A percentile compares a stretch with the other conserved stretches of the same genome.
Evolutionary conservation across 345 rosid genomes (phyloP).

Genomic region (Nephelium lappaceum): DNA sequence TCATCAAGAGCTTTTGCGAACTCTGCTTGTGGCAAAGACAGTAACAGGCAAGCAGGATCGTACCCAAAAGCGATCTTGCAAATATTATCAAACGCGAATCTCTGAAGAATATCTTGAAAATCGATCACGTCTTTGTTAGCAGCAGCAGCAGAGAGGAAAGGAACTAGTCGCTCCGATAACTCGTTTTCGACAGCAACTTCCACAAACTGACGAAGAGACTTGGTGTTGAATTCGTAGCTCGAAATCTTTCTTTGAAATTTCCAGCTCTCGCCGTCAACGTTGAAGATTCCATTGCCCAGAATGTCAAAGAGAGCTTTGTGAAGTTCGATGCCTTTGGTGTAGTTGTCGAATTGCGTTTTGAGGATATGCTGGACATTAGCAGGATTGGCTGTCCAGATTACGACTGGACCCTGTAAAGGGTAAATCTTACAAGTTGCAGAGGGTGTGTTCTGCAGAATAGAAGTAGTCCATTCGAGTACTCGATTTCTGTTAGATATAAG

Average conservation of each 20-base stretch:
- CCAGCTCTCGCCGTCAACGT: conserved; percentile 65
- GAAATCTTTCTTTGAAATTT: conserved; percentile 72
- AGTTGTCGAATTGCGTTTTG: conserved; percentile 57
- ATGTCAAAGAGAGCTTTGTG: conserved; percentile 45
- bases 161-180: conserved; percentile 55
- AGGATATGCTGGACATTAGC: conserved; percentile 62
- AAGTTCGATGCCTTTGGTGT: conserved; percentile 50
- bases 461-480: conserved; percentile 18
- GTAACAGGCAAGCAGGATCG: conserved; percentile 58
- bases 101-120: conserved; percentile 58
- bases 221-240: conserved; percentile 76
- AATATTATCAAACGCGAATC: conserved; percentile 73
- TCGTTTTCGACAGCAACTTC: conserved; percentile 60
- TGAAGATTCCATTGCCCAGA: conserved; percentile 77
- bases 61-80: conserved; percentile 74
- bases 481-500: neutral
- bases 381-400: conserved; percentile 60
- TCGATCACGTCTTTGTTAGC: conserved; percentile 39
- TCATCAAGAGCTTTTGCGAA: conserved; percentile 57
- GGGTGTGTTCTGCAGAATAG: conserved; percentile 12
- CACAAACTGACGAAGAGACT: conserved; percentile 64
- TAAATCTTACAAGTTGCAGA: conserved; percentile 19
- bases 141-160: conserved; percentile 47
- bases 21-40: conserved; percentile 38
- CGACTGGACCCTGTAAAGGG: neutral